Base-by-base conservation (phyloP, 2,329 filamentous ascomycete genomes). In the Dactylellina cionopaga region DNA sequence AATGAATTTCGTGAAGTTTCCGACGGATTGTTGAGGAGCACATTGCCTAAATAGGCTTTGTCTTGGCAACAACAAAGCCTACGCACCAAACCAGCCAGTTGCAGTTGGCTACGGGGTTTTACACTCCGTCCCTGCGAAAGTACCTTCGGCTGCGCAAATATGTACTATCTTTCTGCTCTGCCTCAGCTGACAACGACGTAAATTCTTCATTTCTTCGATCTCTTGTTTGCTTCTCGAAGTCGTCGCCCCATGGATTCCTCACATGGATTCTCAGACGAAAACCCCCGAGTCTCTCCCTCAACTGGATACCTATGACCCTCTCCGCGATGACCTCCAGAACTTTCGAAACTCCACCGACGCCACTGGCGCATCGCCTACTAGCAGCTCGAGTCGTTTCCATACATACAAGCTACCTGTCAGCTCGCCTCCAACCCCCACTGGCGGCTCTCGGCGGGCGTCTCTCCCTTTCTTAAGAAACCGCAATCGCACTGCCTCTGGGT, bases 261-360 rank as follows among this genome's bases (percentile, higher is more conserved):
- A 54, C 31, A 72, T 72, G 68, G 68, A 72, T 55, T 72, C 68
- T 15, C 59, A 52, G 59, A 19, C 52, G 29, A 65, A 71, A 44
- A 19, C 68, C 43, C 59, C 65, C 22, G 39, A 47, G 22, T 60
- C 68, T 10, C 52, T 65, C n/a, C 46, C 52, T 47, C 59, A 59
- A 27, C 47, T 72, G 25, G 59, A 72, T 52, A 64, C 68, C 31
- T 72, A 72, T 54, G 68, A 72, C 25, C 68, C 68, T 54, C 59
- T 72, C 39, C 59, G 46, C 44, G 68, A 72, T 65, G 68, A 72
- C 68, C 68, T 72, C 59, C 68, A 72, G 54, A 72, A 72, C 68
- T 65, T 72, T 72, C 68, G 68, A 59, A 72, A 72, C 52, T 72
- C 68, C 44, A 72, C 59, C 27, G 68, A 72, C 39, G 68, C 44